Conservation (phyloP, 2,329 filamentous ascomycete genomes). For the Ophiostoma himal-ulmi region DNA sequence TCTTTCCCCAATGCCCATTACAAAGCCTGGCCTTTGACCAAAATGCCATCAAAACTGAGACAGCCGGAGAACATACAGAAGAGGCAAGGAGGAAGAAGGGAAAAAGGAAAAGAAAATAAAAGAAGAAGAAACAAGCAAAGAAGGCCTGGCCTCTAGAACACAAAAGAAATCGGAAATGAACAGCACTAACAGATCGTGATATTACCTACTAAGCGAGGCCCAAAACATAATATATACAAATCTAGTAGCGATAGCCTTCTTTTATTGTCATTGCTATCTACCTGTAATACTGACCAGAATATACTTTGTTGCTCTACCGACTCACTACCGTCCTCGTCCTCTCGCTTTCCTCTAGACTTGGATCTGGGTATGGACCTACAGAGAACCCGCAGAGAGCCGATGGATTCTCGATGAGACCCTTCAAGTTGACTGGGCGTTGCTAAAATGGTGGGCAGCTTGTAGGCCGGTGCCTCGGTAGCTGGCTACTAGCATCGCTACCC, state of each 20-base stretch:
- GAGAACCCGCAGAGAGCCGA: not conserved
- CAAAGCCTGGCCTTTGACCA: not conserved
- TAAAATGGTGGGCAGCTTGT: not conserved
- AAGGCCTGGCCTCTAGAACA: not conserved
- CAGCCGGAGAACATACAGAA: not conserved
- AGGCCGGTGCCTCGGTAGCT: not conserved
- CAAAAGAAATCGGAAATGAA: not conserved
- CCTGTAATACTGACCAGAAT: not conserved
- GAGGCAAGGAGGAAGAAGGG: not conserved
- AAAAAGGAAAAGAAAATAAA: not conserved
- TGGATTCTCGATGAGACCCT: slow-evolving; percentile 7
- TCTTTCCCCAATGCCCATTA: not conserved
- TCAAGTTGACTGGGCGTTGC: not conserved
- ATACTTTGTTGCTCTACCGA: not conserved
- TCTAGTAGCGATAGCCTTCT: not conserved
- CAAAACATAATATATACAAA: not conserved
- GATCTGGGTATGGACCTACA: not conserved
- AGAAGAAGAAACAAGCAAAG: not conserved
- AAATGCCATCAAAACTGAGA: not conserved
- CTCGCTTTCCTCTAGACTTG: too few species aligned
- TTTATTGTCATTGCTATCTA: not conserved
- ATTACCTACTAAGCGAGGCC: not conserved
- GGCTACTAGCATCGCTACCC: not conserved
- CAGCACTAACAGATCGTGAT: not conserved
- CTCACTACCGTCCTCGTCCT: not conserved